These are phyloP conservation scores for Russula ochroleuca DNA, from an alignment of 768 basidiomycete species.

Conservation along the genomic window DNA sequence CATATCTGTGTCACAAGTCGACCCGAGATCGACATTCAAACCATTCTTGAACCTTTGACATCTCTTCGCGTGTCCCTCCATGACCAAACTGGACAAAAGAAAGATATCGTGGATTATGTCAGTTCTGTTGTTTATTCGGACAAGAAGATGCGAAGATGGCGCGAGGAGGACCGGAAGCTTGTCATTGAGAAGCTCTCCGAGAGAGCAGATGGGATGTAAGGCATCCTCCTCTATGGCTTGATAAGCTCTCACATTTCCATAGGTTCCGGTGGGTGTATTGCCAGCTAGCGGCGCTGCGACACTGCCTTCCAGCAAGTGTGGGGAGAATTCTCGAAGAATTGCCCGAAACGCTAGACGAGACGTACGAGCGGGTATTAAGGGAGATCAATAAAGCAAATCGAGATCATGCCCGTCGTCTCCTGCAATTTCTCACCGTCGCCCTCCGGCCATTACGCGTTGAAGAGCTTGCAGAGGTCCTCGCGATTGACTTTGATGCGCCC, in stretches of 20 bases:
- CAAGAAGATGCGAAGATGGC: constrained; percentile 9
- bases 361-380: constrained; percentile 3
- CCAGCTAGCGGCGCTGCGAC: background rate
- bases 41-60: background rate
- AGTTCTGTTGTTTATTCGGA: constrained; percentile 4
- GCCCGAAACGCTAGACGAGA: constrained; percentile 1
- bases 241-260: background rate
- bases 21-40: background rate
- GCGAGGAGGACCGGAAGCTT: background rate
- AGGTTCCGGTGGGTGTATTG: constrained; percentile 2
- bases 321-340: constrained; percentile 1
- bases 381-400: background rate
- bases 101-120: constrained; percentile 8
- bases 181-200: background rate
- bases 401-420: constrained; percentile 8
- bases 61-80: constrained; percentile 8
- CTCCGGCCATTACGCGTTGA: background rate
- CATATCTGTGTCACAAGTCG: background rate
- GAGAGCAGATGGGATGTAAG: constrained; percentile 11
- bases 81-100: background rate
- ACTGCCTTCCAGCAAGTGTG: background rate
- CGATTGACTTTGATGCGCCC: constrained; percentile 9
- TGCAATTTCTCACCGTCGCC: constrained; percentile 13
- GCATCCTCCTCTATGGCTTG: background rate
- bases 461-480: constrained; percentile 15